Percentiles rank a stretch among this genome's conserved stretches.
Evolutionary conservation across 225 moss, liverwort and hornwort genomes (phyloP).

Genomic region (Physcomitrium patens): DNA sequence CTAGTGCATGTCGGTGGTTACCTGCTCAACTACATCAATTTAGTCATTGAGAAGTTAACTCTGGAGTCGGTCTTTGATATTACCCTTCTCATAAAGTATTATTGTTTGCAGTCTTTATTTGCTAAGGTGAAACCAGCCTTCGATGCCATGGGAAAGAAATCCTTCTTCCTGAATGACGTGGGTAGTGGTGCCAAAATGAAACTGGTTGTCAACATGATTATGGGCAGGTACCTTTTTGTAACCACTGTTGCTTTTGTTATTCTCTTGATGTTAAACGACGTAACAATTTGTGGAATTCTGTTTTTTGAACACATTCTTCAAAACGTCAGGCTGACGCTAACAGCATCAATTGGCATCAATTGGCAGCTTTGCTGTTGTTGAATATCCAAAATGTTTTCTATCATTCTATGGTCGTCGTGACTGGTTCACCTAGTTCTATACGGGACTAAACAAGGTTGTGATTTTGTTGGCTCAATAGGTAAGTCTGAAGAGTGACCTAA

Average conservation of each 20-base stretch:
- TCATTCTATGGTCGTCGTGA: background rate
- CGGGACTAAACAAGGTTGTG: background rate
- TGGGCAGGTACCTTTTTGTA: constrained; percentile 77
- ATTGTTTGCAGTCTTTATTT: constrained; percentile 68
- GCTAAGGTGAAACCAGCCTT: constrained; percentile 74
- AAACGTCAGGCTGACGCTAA: background rate
- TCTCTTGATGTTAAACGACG: background rate
- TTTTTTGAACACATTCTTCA: background rate
- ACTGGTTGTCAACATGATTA: constrained; percentile 92
- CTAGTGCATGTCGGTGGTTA: background rate
- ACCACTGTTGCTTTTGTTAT: constrained; percentile 4
- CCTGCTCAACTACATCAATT: background rate
- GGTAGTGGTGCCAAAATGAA: constrained; percentile 94
- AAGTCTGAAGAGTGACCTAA: background rate
- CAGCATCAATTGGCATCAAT: background rate
- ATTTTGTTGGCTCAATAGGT: background rate
- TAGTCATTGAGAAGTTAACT: background rate
- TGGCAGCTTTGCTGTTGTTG: background rate
- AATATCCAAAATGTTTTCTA: background rate
- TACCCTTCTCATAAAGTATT: background rate
- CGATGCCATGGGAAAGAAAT: constrained; percentile 82
- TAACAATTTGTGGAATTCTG: background rate
- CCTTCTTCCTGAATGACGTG: constrained; percentile 81
- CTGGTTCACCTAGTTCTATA: background rate
- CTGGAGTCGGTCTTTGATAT: background rate